phyloP scores from a whole-genome alignment of 106 monocot species.

The Amphibolis antarctica region DNA sequence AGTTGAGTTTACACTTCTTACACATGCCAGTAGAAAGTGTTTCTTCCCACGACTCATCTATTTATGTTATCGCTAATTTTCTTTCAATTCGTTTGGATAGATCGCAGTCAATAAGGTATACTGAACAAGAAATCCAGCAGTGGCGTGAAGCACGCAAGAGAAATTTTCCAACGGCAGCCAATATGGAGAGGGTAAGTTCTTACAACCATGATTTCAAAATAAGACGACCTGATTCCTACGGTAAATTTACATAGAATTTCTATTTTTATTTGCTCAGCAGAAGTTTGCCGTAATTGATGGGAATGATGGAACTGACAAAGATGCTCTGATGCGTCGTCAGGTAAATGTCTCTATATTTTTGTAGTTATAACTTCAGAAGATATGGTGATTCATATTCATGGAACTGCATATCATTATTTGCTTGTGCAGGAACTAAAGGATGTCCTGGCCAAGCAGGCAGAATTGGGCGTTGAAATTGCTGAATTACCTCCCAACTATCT shows the following conservation, averaged over 20 bases:
- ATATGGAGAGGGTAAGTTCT: conserved; percentile 50
- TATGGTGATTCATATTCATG: too few species aligned
- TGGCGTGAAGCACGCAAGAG: conserved; percentile 84
- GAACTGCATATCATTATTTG: background rate
- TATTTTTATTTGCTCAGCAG: conserved; percentile 17
- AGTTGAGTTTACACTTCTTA: conserved; percentile 1
- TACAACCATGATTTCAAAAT: too few species aligned
- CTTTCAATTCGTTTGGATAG: conserved; percentile 17
- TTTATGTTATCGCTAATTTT: background rate
- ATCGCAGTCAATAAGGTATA: conserved; percentile 26
- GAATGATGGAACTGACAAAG: conserved; percentile 19
- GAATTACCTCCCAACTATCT: conserved; percentile 68
- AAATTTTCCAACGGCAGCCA: conserved; percentile 62
- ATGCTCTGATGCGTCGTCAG: conserved; percentile 45
- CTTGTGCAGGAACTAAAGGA: conserved; percentile 77
- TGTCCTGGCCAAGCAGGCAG: conserved; percentile 65
- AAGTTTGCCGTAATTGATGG: conserved; percentile 12
- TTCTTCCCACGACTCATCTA: background rate
- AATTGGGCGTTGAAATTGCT: conserved; percentile 81
- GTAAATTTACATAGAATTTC: background rate
- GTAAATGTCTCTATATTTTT: conserved; percentile 14
- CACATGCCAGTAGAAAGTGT: background rate
- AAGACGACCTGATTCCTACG: background rate
- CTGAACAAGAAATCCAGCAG: conserved; percentile 45
- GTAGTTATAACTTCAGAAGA: too few species aligned